A percentile compares a stretch with the other conserved stretches of the same genome.
Evolutionary conservation across 2,329 filamentous ascomycete genomes (phyloP).

Genomic region (Coniella lustricola): DNA sequence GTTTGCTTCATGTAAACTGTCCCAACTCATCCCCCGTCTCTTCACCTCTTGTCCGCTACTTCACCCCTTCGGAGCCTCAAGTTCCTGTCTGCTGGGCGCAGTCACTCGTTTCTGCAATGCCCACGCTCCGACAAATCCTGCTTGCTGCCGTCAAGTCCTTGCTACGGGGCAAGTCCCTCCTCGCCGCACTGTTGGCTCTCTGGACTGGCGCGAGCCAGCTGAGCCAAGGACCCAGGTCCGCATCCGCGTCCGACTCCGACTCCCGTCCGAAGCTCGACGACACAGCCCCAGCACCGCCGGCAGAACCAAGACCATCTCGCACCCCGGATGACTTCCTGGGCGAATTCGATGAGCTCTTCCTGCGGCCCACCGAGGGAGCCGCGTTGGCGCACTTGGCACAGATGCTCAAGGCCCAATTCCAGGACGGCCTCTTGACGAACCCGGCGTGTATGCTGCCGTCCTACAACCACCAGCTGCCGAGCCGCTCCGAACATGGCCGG

Average conservation of each 20-base stretch:
- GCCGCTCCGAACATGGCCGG: slow-evolving; percentile 50
- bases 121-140: slow-evolving; percentile 47
- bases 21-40: background rate
- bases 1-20: background rate
- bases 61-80: background rate
- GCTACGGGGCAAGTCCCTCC: slow-evolving; percentile 50
- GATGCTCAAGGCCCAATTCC: slow-evolving; percentile 48
- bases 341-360: slow-evolving; percentile 47
- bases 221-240: slow-evolving; percentile 19
- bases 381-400: slow-evolving; percentile 40
- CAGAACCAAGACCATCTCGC: slow-evolving; percentile 18
- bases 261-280: background rate
- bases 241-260: too few relatives aligned
- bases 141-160: slow-evolving; percentile 51
- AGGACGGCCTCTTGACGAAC: slow-evolving; percentile 43
- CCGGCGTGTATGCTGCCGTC: slow-evolving; percentile 58
- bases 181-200: slow-evolving; percentile 50
- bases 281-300: slow-evolving; percentile 13
- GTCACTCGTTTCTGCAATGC: slow-evolving; percentile 51
- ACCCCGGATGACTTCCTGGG: slow-evolving; percentile 46
- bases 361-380: slow-evolving; percentile 39
- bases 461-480: slow-evolving; percentile 57
- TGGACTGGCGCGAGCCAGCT: slow-evolving; percentile 39
- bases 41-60: background rate
- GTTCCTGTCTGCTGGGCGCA: slow-evolving; percentile 32